Percentiles rank a stretch among this genome's conserved stretches.
Conservation (phyloP, 257 asterid genomes). For the Nicotiana paniculata region DNA sequence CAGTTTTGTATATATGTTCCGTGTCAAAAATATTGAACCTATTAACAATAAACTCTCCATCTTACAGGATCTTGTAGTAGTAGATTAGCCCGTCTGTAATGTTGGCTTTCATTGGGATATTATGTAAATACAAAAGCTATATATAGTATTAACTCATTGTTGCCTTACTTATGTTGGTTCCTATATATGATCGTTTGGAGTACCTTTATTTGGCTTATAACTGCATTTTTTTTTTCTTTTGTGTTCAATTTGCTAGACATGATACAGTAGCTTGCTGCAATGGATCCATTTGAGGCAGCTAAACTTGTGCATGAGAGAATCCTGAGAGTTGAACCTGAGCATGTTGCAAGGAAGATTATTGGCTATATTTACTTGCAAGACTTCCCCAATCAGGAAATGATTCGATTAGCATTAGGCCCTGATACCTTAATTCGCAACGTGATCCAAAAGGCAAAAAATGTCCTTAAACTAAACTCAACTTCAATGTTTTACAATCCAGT, state of each 20-base stretch:
- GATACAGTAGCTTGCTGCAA: conserved; percentile 11
- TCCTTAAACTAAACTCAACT: conserved; percentile 27
- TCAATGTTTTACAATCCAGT: conserved; percentile 42
- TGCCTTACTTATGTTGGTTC: too few relatives aligned
- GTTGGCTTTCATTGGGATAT: neutral
- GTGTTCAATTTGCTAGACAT: neutral
- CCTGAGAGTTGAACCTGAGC: conserved; percentile 50
- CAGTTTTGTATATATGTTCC: neutral
- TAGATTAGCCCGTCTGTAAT: neutral
- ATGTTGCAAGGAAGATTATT: conserved; percentile 53
- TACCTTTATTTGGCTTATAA: neutral
- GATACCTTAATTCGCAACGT: conserved; percentile 45
- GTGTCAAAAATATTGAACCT: neutral
- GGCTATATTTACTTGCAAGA: conserved; percentile 56
- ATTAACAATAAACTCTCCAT: neutral
- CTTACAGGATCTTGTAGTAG: neutral
- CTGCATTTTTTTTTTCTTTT: neutral
- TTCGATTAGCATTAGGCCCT: conserved; percentile 77
- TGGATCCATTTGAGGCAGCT: conserved; percentile 64
- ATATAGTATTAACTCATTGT: neutral
- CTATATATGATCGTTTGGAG: neutral
- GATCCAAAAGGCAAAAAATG: conserved; percentile 43
- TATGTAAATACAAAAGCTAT: neutral
- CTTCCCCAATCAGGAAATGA: conserved; percentile 70
- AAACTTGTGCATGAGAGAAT: conserved; percentile 52